These are phyloP conservation scores for Zygoascus tannicola DNA, from an alignment of 805 yeast species.

Conservation along the genomic window DNA sequence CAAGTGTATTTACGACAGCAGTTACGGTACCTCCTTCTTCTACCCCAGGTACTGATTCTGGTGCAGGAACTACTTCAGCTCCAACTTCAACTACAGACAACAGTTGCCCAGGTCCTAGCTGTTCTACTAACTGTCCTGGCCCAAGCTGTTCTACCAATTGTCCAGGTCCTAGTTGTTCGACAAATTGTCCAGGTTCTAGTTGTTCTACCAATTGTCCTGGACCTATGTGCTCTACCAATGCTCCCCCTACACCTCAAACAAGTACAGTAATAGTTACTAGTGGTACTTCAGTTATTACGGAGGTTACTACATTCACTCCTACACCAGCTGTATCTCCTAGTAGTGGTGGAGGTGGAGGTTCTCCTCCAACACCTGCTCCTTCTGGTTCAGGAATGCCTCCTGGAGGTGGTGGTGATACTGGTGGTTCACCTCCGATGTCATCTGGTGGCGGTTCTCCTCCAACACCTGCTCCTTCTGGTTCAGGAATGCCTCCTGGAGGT, in stretches of 20 bases:
- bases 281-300: neutral
- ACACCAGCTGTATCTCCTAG: neutral
- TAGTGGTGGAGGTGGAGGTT: neutral
- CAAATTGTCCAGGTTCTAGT: constrained; percentile 1
- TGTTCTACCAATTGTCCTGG: neutral
- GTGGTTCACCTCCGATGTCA: too few relatives aligned
- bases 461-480: too few relatives aligned
- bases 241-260: neutral
- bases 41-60: neutral
- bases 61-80: neutral
- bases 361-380: neutral
- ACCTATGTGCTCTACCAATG: too few relatives aligned
- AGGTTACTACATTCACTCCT: neutral
- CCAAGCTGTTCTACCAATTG: neutral
- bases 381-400: neutral
- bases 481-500: neutral
- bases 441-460: too few relatives aligned
- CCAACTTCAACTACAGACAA: neutral
- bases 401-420: too few relatives aligned
- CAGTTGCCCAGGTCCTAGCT: constrained; percentile 2
- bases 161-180: neutral
- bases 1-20: too few relatives aligned
- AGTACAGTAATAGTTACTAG: neutral
- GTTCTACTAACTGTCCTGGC: constrained; percentile 4
- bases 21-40: neutral